Evolutionary conservation across 1,284 basidiomycete species (phyloP), one percentile per base, ranked within the genome.

Genomic region (Rhodotorula glutinis): DNA sequence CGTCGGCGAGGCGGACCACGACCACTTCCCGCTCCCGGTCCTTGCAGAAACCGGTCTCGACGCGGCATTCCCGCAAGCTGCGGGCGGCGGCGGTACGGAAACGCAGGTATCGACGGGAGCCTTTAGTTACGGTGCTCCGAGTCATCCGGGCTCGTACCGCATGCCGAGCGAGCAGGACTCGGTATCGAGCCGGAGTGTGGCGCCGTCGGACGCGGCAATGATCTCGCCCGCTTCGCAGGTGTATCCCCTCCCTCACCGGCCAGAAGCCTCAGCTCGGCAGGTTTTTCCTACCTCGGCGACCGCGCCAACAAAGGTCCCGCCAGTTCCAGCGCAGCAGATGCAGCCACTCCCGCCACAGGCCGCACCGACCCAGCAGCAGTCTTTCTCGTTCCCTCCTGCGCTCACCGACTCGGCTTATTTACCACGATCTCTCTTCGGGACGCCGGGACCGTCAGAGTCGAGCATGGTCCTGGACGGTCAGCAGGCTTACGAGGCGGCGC

Each of bases 41-140:
- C 29, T 57, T 11, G 59, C 59, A 52, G 63, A 64, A 40, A 53
- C 51, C n/a, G 52, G 49, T 33, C 54, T 64, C 33, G 27, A 41
- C 17, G 25, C 40, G 19, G 13, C 27, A 19, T 30, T 44, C 21
- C 40, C 43, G 17, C 51, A n/a, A 47, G 16, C 46, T 13, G 23
- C 23, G 19, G 46, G n/a, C 23, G 46, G 23, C 21, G 21, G 17
- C 11, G 23, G 23, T 23, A 13, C 46, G 46, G 23, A 19, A 47
- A 21, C 46, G 46, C n/a, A 9, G 46, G 46, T 21, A 21, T 47
- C 46, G 46, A 19, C 4, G 23, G 46, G 21, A n/a, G 21, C 5
- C 13, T 21, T 38, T 7, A 5, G 7, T 38, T 38, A 38, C 33
- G 33, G 33, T 11, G 33, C 33, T 38, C 11, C 33, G 33, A 38